Base-by-base conservation (phyloP, 352 stramenopile genomes). In the Thalassiosira livingstoniorum region DNA sequence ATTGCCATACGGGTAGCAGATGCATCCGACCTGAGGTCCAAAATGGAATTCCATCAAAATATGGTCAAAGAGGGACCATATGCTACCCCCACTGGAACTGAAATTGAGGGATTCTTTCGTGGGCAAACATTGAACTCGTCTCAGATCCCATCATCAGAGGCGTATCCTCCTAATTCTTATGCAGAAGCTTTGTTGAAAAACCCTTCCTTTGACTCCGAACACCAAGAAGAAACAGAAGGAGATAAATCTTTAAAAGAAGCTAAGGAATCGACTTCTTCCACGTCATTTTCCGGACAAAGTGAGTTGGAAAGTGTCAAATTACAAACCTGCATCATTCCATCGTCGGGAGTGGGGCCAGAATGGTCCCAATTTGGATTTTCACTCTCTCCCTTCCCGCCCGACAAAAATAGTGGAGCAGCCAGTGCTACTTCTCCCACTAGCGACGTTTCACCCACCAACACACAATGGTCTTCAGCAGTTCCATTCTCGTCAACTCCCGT, bases 271-370 rank as follows among this genome's bases (percentile, higher is more conserved):
- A 35, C 53, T 53, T 2, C 25, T 27, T n/a, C n/a, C n/a, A n/a
- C n/a, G n/a, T n/a, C n/a, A n/a, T n/a, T n/a, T n/a, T n/a, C n/a
- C n/a, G n/a, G n/a, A n/a, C n/a, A n/a, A n/a, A 75, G 10, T 23
- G 37, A 37, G 57, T 61, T 87, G 27, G 79, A 90, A 61, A 67
- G 90, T 43, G 68, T 88, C 31, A 66, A 83, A 71, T 72, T 94
- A 3, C 81, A 90, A 76, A 90, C 87, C 1, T 91, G 83, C 58
- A 90, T 94, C 23, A 78, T 92, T n/a, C 83, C 90, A 29, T 83
- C 78, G 0, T 85, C 75, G 57, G 70, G 47, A 58, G 61, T 85
- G 5, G 47, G 55, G 31, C 62, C 37, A 39, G 69, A 80, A 62
- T 76, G 29, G 29, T 25, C 78, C 4, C 39, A 77, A 51, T 67